These are phyloP conservation scores for Leccinum sublutescens DNA, from an alignment of 768 basidiomycete species.

Conservation along the genomic window DNA sequence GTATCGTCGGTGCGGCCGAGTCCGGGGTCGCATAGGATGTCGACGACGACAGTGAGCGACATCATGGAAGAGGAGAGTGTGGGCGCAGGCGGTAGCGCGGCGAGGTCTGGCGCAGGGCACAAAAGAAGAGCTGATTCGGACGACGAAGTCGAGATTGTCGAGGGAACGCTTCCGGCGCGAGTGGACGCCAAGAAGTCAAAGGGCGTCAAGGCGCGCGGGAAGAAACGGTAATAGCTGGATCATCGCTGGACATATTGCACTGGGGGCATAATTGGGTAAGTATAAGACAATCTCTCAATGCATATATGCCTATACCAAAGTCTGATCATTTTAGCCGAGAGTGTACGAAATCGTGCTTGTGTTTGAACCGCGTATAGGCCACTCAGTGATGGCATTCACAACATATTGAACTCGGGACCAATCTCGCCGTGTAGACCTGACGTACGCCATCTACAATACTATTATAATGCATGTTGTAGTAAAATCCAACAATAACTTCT, in stretches of 20 bases:
- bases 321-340: no score
- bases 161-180: conserved; percentile 43
- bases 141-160: conserved; percentile 55
- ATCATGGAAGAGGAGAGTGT: conserved; percentile 41
- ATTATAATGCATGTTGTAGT: no score
- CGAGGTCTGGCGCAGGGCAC: neutral
- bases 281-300: no score
- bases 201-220: conserved; percentile 38
- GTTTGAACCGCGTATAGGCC: no score
- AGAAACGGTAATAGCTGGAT: conserved; percentile 35
- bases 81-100: neutral
- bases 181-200: conserved; percentile 34
- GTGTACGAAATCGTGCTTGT: no score
- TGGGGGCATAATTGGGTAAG: no score
- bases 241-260: neutral
- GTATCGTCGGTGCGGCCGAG: conserved; percentile 42
- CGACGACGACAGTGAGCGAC: conserved; percentile 45
- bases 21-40: conserved; percentile 44
- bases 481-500: no score
- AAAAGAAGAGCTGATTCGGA: conserved; percentile 60
- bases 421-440: no score
- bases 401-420: no score
- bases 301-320: no score
- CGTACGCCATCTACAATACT: no score
- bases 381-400: no score